Evolutionary conservation across 1,284 basidiomycete genomes (phyloP), one percentile per base, ranked within the genome.

Genomic region (Sporisorium reilianum): DNA sequence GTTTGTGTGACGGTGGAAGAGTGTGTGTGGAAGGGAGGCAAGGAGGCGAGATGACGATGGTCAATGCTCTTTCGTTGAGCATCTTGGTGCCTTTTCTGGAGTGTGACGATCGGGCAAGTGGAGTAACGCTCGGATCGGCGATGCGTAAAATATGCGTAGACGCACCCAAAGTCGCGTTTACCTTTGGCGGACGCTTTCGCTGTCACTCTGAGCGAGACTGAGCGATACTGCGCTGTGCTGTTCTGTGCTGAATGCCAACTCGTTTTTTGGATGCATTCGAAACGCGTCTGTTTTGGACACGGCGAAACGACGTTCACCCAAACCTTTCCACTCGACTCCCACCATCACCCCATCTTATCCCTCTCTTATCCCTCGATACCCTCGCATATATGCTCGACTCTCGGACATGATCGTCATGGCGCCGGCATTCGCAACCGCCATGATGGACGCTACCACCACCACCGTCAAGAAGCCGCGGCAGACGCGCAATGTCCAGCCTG

Each of bases 401-500:
- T 11, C 44, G 34, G 54, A 44, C 61, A 63, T 56, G 48, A 40
- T 25, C 3, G 26, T 26, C 14, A 40, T 44, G 42, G 50, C 49
- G 25, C 49, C 49, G 26, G 20, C 51, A 48, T 25, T 44, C 10
- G 23, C 49, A n/a, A 44, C 11, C 55, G 40, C 20, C 42, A 55
- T 49, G 51, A 55, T 57, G 57, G 42, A 61, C 22, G 34, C 46
- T n/a, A 30, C 49, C 20, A 25, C 28, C 38, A 28, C n/a, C 2
- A 25, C 55, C 2, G 45, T 18, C 5, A 46, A n/a, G 30, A 48
- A 42, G 26, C 58, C 53, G 5, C 54, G 57, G 3, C 38, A 58
- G 41, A 50, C 57, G 53, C 61, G 57, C 36, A 61, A 61, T 22
- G 20, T 44, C 7, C 52, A 59, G 30, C 40, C 52, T 11, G 30